These are phyloP conservation scores for Aspergillus incahuasiensis DNA, from an alignment of 495 filamentous ascomycete species.

Conservation along the genomic window DNA sequence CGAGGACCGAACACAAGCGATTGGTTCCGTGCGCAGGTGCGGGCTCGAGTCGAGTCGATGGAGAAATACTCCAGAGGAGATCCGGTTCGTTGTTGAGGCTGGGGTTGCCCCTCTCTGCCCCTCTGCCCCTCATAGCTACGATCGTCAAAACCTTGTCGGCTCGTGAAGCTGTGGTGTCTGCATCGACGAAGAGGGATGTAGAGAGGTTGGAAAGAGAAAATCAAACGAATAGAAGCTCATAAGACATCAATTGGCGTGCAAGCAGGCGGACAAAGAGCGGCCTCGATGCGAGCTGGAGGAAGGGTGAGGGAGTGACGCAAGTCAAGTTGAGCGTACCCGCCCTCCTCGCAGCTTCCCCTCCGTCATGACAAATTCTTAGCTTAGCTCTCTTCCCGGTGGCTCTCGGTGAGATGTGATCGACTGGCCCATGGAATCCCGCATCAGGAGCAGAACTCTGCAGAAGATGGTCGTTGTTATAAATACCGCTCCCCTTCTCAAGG, in stretches of 20 bases:
- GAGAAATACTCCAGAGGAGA: neutral
- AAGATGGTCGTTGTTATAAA: conserved; percentile 22
- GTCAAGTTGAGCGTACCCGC: neutral
- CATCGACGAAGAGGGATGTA: no score
- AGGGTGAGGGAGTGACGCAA: conserved; percentile 9
- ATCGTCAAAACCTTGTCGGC: neutral
- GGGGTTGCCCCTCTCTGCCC: neutral
- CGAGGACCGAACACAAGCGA: neutral
- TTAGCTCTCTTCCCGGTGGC: neutral
- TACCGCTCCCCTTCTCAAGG: conserved; percentile 23
- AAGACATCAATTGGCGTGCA: neutral
- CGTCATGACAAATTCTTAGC: conserved; percentile 17
- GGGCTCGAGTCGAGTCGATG: neutral
- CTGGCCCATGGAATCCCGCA: neutral
- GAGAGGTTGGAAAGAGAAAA: neutral
- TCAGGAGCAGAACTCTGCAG: neutral
- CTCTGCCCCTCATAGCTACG: neutral
- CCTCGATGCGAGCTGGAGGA: neutral
- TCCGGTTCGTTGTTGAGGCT: conserved; percentile 5
- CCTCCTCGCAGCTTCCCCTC: neutral
- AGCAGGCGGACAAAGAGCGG: neutral
- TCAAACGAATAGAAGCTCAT: neutral
- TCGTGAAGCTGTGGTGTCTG: neutral
- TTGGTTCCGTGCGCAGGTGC: neutral
- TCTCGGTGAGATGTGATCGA: neutral